phyloP scores from a whole-genome alignment of 2,329 filamentous ascomycete species.

The Sphaceloma murrayae region DNA sequence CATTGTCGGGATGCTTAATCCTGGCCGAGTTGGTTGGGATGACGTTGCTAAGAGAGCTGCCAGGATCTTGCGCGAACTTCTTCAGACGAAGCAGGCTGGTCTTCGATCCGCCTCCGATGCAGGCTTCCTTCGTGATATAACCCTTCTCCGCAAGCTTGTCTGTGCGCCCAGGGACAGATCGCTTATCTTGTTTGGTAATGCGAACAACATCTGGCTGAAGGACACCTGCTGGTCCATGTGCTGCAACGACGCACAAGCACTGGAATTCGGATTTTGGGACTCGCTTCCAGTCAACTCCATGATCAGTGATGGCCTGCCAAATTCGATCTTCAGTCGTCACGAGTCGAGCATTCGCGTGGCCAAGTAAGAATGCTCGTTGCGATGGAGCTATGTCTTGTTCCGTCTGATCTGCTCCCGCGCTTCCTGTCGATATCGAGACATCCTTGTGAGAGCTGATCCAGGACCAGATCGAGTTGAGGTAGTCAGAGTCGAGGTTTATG shows the following conservation, averaged over 20 bases:
- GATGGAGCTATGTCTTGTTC: not conserved
- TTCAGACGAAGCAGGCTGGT: conserved; percentile 49
- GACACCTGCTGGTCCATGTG: conserved; percentile 45
- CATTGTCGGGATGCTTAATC: conserved; percentile 18
- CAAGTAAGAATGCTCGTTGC: conserved; percentile 8
- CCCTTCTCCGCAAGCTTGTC: conserved; percentile 48
- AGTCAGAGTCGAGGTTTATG: conserved; percentile 37
- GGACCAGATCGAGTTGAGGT: conserved; percentile 47
- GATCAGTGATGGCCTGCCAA: conserved; percentile 52
- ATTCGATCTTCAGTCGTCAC: conserved; percentile 47
- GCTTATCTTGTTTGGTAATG: conserved; percentile 53
- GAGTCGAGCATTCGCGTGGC: conserved; percentile 28
- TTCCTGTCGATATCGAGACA: conserved; percentile 34
- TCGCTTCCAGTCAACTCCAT: conserved; percentile 46
- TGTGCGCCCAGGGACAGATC: conserved; percentile 53
- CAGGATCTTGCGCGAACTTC: conserved; percentile 35
- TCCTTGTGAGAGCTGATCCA: conserved; percentile 50
- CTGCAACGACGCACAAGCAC: conserved; percentile 50
- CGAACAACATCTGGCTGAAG: conserved; percentile 47
- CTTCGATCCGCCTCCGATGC: conserved; percentile 40
- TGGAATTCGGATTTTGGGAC: conserved; percentile 47
- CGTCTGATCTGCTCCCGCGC: not conserved
- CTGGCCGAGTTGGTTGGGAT: conserved; percentile 16
- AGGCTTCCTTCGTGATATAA: conserved; percentile 50
- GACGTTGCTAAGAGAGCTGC: conserved; percentile 18